Evolutionary conservation across 1,139 yeast species (phyloP).

Genomic region (Kluyveromyces sp.): DNA sequence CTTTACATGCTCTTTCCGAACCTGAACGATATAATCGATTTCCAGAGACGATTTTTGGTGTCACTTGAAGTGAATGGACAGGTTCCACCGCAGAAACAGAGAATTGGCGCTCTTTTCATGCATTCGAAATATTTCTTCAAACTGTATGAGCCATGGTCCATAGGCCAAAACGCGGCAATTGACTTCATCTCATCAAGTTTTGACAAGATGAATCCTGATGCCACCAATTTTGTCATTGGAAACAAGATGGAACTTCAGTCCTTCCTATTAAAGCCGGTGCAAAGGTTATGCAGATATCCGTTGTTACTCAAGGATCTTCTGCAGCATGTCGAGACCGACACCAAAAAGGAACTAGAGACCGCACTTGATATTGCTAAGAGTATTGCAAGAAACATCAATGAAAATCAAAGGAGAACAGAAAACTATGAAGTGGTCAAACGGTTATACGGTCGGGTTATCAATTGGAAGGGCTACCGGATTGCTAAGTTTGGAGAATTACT

Average conservation of each 20-base stretch:
- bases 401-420: conserved; percentile 88
- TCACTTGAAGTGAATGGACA: conserved; percentile 85
- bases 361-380: conserved; percentile 65
- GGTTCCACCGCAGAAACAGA: conserved; percentile 67
- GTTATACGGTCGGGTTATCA: conserved; percentile 64
- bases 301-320: conserved; percentile 67
- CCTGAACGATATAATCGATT: conserved; percentile 74
- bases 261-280: conserved; percentile 87
- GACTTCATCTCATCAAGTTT: conserved; percentile 59
- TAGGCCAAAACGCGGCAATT: conserved; percentile 78
- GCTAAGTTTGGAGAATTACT: conserved; percentile 80
- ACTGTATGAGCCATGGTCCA: conserved; percentile 86
- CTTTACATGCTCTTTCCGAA: conserved; percentile 84
- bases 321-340: conserved; percentile 54
- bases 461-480: conserved; percentile 91
- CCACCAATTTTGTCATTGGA: conserved; percentile 47
- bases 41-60: conserved; percentile 81
- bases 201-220: conserved; percentile 21
- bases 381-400: conserved; percentile 85
- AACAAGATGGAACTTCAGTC: conserved; percentile 88
- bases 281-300: conserved; percentile 90
- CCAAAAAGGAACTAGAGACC: conserved; percentile 52
- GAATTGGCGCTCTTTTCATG: conserved; percentile 81
- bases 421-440: conserved; percentile 67
- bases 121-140: conserved; percentile 80